Evolutionary conservation across 139 green algal genomes (phyloP).

Genomic region (Mesotaenium endlicherianum): DNA sequence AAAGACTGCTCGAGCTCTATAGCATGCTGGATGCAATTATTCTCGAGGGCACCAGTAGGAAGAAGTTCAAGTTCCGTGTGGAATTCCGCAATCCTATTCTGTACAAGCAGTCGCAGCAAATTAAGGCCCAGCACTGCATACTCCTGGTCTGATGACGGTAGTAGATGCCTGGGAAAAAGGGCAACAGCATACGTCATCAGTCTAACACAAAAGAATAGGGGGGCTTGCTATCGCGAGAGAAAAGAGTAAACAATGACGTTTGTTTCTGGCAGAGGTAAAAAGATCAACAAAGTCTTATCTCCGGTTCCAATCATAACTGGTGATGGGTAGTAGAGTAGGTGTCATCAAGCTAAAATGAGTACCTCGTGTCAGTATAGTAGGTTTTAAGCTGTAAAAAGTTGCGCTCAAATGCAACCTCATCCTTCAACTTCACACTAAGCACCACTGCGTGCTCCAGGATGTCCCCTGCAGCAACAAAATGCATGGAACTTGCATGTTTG

Average conservation of each 20-base stretch:
- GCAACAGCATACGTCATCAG: too few relatives aligned
- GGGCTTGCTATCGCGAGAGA: too few relatives aligned
- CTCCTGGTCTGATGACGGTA: constrained; percentile 71
- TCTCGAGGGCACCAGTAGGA: constrained; percentile 50
- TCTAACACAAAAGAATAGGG: too few relatives aligned
- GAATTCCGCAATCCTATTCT: constrained; percentile 96
- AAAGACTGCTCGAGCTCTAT: constrained; percentile 89
- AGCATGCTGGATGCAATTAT: constrained; percentile 61
- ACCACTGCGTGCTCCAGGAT: constrained; percentile 84
- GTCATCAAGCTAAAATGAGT: too few relatives aligned
- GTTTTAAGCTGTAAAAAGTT: constrained; percentile 82
- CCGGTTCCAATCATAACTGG: too few relatives aligned
- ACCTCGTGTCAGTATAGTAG: constrained; percentile 87
- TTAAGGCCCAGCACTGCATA: constrained; percentile 74
- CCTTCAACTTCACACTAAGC: constrained; percentile 69
- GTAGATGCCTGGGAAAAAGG: constrained; percentile 24
- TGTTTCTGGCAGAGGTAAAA: too few relatives aligned
- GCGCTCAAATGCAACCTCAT: constrained; percentile 85
- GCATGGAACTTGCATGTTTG: neutral
- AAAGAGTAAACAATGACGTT: too few relatives aligned
- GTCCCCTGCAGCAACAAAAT: constrained; percentile 74
- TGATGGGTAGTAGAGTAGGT: too few relatives aligned
- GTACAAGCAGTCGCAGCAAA: constrained; percentile 88
- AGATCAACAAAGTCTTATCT: too few relatives aligned
- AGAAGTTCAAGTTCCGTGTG: constrained; percentile 94